Evolutionary conservation across 164 flowering plant species (phyloP), one percentile per base, ranked within the genome.

Genomic region (Umbilicus rupestris): DNA sequence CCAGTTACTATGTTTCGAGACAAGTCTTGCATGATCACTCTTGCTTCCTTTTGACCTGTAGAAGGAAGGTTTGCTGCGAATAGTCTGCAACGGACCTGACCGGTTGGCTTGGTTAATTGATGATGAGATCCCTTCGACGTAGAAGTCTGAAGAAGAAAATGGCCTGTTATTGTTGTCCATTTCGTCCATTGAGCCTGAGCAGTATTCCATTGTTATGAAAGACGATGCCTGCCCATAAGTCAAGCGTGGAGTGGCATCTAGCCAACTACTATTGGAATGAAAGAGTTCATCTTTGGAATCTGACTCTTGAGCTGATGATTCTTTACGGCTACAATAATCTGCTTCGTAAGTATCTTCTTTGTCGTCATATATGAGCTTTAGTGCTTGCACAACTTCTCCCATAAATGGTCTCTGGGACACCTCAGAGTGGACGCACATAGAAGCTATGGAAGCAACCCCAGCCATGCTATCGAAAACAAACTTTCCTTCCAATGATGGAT

Each of bases 341-440:
- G 60, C 60, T 26, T 72, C 90, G 55, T 87, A 73, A 19, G 84
- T 80, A 66, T 83, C 98, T 30, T 88, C 97, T 2, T 75, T 66
- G 67, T 93, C 98, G 24, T 87, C 89, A 76, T 84, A 93, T 50
- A 93, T 84, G 52, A 93, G 88, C 75, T 93, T 90, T 35, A 93
- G 78, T 3, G 98, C 98, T 73, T 93, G 98, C 72, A 93, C 98
- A 10, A 93, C 98, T 83, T 93, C 98, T 39, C 98, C 98, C 98
- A 93, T 93, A 70, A 90, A 93, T 44, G 98, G 98, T 62, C 98
- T 72, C 66, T 87, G 93, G 30, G 97, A 78, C 41, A 93, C 98
- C 81, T 93, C 98, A 2, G 88, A 84, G 72, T 93, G 98, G 39
- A 93, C 94, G 41, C 98, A 93, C 96, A 90, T 87, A 49, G 96